Base-by-base conservation (phyloP, 768 basidiomycete species). In the Leccinum longicurvipes region DNA sequence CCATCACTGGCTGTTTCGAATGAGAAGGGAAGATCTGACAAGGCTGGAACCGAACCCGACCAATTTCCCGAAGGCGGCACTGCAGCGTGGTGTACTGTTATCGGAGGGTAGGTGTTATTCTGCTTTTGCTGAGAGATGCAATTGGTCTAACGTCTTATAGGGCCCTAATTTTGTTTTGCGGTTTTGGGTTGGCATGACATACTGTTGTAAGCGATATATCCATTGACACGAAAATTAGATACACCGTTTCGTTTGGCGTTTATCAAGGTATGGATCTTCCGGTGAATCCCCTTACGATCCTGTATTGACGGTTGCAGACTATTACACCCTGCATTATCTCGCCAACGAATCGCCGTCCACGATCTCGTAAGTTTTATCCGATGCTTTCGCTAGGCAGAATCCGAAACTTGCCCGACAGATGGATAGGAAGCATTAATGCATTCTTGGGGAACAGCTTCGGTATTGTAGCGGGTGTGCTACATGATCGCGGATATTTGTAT, bases 401-500 rank as follows among this genome's bases (percentile, higher is more conserved):
- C 46, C 48, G 28, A 64, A 51, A 29, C 28, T 1, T 34, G 39
- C 25, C 28, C 8, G 55, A 31, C 47, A 72, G 72, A 14, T 76
- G 73, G 73, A 76, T 84, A 55, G 82, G 82, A 41, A 76, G 80
- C 25, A 61, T 75, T 12, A 79, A 82, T 59, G 62, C 76, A 1
- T 75, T 78, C 48, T 63, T 81, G 10, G 57, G 71, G 15, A 59
- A 77, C 17, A 62, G 67, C 0, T 56, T 68, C 19, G 73, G 80
- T 15, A 55, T 79, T 14, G 32, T 80, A 32, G 63, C 76, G 6
- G 82, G 82, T 4, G 63, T 72, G 50, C 72, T 77, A 11, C 79
- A 77, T 56, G 82, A 84, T 52, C 71, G 71, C n/a, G 82, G 82
- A 51, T 78, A 79, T 67, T 81, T 79, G 77, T 78, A 55, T n/a